phyloP scores from a whole-genome alignment of 202 grass and related monocot genomes.

The Musa balbisiana region DNA sequence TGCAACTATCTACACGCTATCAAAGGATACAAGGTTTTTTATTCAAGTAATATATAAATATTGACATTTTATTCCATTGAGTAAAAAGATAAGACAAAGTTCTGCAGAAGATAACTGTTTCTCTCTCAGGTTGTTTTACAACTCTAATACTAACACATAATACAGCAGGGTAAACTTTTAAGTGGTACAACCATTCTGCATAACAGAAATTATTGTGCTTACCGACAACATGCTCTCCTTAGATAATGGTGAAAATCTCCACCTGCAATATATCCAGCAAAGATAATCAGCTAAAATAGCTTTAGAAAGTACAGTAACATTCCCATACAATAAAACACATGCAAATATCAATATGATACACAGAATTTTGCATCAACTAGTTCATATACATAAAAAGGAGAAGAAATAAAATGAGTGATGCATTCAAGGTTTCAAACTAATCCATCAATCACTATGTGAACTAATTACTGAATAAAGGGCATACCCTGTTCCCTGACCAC shows the following conservation, averaged over 20 bases:
- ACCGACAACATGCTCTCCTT: slow-evolving; percentile 80
- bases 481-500: slow-evolving; percentile 79
- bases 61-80: too few relatives aligned
- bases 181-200: neutral
- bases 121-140: too few relatives aligned
- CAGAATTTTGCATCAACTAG: neutral
- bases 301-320: too few relatives aligned
- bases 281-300: neutral
- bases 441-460: neutral
- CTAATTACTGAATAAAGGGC: slow-evolving; percentile 1
- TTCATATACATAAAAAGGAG: too few relatives aligned
- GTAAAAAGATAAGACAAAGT: too few relatives aligned
- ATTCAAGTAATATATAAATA: too few relatives aligned
- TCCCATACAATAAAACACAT: neutral
- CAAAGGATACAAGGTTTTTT: too few relatives aligned
- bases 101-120: too few relatives aligned
- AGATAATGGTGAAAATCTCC: slow-evolving; percentile 80
- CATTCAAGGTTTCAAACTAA: neutral
- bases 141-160: neutral
- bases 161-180: neutral
- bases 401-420: neutral
- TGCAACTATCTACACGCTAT: too few relatives aligned
- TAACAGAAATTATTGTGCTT: slow-evolving; percentile 8
- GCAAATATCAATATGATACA: neutral
- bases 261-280: slow-evolving; percentile 46